phyloP scores from a whole-genome alignment of 139 green algal genomes.

The Chlamydomonas asymmetrica region DNA sequence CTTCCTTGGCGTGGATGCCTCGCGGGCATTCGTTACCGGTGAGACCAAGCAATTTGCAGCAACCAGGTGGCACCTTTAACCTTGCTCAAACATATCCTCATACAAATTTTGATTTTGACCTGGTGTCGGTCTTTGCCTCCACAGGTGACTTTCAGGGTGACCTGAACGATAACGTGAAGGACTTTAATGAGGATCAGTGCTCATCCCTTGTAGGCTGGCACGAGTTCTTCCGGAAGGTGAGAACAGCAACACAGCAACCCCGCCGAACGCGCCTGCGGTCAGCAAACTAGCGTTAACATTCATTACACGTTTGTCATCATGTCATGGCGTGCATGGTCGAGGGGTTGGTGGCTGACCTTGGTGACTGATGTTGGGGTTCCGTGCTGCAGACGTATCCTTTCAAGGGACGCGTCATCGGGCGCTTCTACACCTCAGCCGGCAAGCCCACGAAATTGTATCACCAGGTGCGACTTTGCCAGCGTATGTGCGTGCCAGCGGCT shows the following conservation, averaged over 20 bases:
- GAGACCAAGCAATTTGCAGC: no score
- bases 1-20: slow-evolving; percentile 63
- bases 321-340: not conserved
- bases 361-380: no score
- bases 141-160: slow-evolving; percentile 60
- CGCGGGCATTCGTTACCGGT: slow-evolving; percentile 53
- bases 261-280: no score
- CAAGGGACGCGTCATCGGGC: slow-evolving; percentile 6
- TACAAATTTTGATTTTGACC: no score
- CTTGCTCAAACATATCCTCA: no score
- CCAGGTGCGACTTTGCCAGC: no score
- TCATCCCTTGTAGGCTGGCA: slow-evolving; percentile 55
- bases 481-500: no score
- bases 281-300: no score
- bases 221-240: slow-evolving; percentile 61
- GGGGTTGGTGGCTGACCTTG: not conserved
- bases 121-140: no score
- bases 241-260: no score
- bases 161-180: slow-evolving; percentile 57
- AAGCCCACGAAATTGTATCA: not conserved
- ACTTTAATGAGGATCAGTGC: slow-evolving; percentile 52
- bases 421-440: not conserved
- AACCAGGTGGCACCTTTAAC: no score
- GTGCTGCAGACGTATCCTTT: slow-evolving; percentile 20
- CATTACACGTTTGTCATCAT: no score